These are phyloP conservation scores for Hyphopichia buzzinii DNA, from an alignment of 1,139 yeast genomes.

Conservation along the genomic window DNA sequence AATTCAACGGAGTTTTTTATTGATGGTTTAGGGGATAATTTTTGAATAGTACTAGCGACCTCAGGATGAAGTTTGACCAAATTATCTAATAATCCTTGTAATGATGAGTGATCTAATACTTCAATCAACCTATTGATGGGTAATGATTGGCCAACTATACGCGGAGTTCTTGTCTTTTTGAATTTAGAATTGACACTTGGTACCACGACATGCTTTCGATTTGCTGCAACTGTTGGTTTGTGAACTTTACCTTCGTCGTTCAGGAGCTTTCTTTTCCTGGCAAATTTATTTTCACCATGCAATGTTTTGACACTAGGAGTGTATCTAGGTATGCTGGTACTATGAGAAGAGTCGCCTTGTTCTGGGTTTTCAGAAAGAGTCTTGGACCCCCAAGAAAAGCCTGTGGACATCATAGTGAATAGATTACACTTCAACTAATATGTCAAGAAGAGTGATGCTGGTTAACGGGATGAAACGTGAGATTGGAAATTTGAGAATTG, in stretches of 20 bases:
- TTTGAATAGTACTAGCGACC: slow-evolving; percentile 48
- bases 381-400: slow-evolving; percentile 9
- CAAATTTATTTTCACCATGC: neutral
- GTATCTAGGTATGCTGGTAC: slow-evolving; percentile 13
- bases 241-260: slow-evolving; percentile 12
- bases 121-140: slow-evolving; percentile 66
- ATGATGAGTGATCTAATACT: slow-evolving; percentile 55
- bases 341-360: slow-evolving; percentile 2
- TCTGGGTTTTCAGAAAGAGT: neutral
- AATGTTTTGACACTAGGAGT: slow-evolving; percentile 11
- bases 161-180: slow-evolving; percentile 40
- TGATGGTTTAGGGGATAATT: slow-evolving; percentile 59
- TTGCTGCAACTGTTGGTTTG: slow-evolving; percentile 8
- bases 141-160: slow-evolving; percentile 48
- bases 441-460: too few species aligned
- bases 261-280: slow-evolving; percentile 14
- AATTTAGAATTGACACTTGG: slow-evolving; percentile 6
- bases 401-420: slow-evolving; percentile 10
- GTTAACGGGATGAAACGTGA: too few species aligned
- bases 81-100: slow-evolving; percentile 51
- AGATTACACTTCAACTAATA: too few species aligned
- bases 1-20: slow-evolving; percentile 51
- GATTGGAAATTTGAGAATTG: too few species aligned
- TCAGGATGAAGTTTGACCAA: slow-evolving; percentile 65
- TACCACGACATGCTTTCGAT: slow-evolving; percentile 6